A percentile compares a stretch with the other conserved stretches of the same genome.
These are phyloP conservation scores for Alternaria rosae DNA, from an alignment of 2,329 filamentous ascomycete genomes.

Conservation along the genomic window DNA sequence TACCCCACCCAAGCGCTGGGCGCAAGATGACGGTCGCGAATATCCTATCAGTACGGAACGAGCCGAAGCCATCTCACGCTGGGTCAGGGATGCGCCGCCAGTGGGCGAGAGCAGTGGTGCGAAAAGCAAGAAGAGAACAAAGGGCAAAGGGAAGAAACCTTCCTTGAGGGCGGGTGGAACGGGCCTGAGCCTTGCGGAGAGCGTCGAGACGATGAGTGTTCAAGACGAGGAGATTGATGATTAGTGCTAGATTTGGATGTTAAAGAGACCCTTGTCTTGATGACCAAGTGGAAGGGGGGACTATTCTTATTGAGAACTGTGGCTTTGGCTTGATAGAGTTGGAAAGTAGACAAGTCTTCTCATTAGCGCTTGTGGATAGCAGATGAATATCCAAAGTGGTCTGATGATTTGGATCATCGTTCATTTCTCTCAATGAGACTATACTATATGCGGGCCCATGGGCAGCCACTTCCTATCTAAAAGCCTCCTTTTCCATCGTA, in stretches of 20 bases:
- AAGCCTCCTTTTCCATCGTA: not conserved
- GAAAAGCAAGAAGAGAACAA: constrained; percentile 45
- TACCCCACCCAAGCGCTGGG: constrained; percentile 63
- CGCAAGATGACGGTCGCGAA: constrained; percentile 70
- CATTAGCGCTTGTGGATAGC: not conserved
- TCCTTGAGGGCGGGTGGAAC: not conserved
- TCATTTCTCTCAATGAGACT: not conserved
- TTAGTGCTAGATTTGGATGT: not conserved
- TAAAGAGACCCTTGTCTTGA: not conserved
- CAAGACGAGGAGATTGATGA: constrained; percentile 15
- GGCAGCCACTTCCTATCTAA: not conserved
- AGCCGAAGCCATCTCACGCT: constrained; percentile 71
- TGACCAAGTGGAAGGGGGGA: not conserved
- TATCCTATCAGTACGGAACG: constrained; percentile 75
- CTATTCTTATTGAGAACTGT: not conserved
- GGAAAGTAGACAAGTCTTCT: not conserved
- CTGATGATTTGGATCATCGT: not conserved
- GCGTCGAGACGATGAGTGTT: constrained; percentile 28
- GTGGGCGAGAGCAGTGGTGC: constrained; percentile 45
- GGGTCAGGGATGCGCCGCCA: constrained; percentile 66
- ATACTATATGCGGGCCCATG: not conserved
- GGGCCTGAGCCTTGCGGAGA: constrained; percentile 25
- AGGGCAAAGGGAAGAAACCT: constrained; percentile 27
- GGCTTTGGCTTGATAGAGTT: not conserved
- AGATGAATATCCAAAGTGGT: not conserved